phyloP scores from a whole-genome alignment of 1,139 yeast genomes.

The Saccharomyces hybrid region DNA sequence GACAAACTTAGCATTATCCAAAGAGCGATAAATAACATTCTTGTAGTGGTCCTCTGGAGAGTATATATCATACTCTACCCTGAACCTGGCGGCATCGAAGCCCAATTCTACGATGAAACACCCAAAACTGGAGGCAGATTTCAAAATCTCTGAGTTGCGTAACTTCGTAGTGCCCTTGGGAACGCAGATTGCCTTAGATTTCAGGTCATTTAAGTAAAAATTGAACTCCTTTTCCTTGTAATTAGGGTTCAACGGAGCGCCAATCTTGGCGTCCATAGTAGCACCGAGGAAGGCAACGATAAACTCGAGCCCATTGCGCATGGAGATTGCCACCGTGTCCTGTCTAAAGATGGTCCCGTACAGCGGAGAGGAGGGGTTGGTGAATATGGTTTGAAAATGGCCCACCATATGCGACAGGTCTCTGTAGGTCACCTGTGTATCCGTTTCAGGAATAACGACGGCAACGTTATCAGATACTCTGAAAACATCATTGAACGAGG shows the following conservation, averaged over 20 bases:
- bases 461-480: constrained; percentile 34
- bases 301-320: constrained; percentile 54
- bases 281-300: constrained; percentile 47
- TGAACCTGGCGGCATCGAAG: constrained; percentile 35
- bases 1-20: constrained; percentile 26
- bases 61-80: constrained; percentile 38
- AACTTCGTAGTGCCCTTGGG: constrained; percentile 39
- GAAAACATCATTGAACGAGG: constrained; percentile 31
- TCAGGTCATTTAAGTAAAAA: constrained; percentile 52
- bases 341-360: constrained; percentile 30
- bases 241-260: constrained; percentile 59
- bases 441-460: constrained; percentile 34
- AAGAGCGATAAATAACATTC: constrained; percentile 29
- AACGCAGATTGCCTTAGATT: constrained; percentile 48
- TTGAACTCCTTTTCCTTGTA: constrained; percentile 54
- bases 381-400: constrained; percentile 38
- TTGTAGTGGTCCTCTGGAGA: constrained; percentile 28
- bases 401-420: constrained; percentile 37
- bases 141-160: constrained; percentile 37
- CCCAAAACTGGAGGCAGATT: constrained; percentile 42
- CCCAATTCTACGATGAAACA: constrained; percentile 45
- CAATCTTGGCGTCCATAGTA: constrained; percentile 47
- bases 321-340: constrained; percentile 48
- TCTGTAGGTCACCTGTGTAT: constrained; percentile 34
- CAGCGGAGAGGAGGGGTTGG: constrained; percentile 35